These are phyloP conservation scores for Mucuna pruriens DNA, from an alignment of 306 rosid genomes.

Conservation along the genomic window DNA sequence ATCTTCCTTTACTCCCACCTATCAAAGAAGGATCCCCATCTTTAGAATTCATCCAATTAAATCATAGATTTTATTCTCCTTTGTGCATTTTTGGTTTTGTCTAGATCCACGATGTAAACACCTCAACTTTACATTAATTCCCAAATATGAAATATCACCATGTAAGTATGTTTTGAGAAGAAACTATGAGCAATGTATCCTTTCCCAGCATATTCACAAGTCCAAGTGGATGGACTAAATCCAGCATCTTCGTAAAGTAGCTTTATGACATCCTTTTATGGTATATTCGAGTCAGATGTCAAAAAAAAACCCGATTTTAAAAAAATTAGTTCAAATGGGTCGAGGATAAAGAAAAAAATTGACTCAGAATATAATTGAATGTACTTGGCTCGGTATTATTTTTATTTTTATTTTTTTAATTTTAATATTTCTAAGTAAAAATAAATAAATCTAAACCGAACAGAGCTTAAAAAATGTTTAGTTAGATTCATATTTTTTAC, in stretches of 20 bases:
- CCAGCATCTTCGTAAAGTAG: slow-evolving; percentile 30
- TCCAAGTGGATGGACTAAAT: slow-evolving; percentile 19
- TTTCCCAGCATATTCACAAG: neutral
- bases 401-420: no score
- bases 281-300: no score
- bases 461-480: no score
- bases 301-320: no score
- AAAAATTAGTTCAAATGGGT: no score
- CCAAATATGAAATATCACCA: neutral
- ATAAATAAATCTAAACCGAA: no score
- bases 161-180: neutral
- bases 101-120: slow-evolving; percentile 5
- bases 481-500: no score
- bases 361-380: no score
- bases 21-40: neutral
- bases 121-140: neutral
- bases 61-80: neutral
- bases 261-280: neutral
- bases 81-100: neutral
- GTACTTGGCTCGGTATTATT: no score
- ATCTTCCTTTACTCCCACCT: neutral
- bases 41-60: neutral
- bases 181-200: neutral
- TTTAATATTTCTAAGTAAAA: no score
- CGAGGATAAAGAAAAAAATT: no score